Evolutionary conservation across 441 rosid genomes (phyloP).

Genomic region (Brassica hybrid): DNA sequence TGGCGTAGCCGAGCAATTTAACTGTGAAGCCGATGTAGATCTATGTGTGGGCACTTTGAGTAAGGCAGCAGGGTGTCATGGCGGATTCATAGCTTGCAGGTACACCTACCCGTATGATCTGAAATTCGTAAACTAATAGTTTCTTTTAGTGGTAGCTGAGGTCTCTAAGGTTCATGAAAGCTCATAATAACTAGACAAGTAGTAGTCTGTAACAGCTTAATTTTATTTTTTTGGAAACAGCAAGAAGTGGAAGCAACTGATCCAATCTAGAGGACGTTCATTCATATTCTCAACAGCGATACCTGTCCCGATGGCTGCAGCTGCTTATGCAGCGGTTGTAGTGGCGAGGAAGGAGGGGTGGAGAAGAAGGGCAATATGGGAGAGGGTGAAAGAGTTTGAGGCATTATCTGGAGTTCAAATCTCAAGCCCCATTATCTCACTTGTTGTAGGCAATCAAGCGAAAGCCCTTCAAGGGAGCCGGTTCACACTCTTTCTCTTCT

Average conservation of each 20-base stretch:
- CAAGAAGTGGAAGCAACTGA: constrained; percentile 88
- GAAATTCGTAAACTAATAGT: background rate
- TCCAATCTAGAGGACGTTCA: constrained; percentile 88
- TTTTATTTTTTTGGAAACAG: constrained; percentile 47
- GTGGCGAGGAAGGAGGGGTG: constrained; percentile 84
- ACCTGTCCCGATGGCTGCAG: constrained; percentile 85
- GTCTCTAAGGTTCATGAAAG: constrained; percentile 7
- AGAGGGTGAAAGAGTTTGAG: constrained; percentile 72
- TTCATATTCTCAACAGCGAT: constrained; percentile 91
- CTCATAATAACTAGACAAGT: background rate
- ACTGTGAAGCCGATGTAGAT: constrained; percentile 85
- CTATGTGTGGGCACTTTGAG: constrained; percentile 91
- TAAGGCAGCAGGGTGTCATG: constrained; percentile 98
- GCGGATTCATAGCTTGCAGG: constrained; percentile 98
- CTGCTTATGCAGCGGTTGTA: constrained; percentile 84
- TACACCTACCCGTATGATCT: constrained; percentile 31
- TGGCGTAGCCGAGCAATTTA: constrained; percentile 88
- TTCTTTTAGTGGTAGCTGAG: constrained; percentile 9
- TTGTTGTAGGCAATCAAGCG: constrained; percentile 85
- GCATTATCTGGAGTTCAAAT: constrained; percentile 73
- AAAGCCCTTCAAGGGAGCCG: constrained; percentile 86
- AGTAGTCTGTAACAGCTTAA: constrained; percentile 13
- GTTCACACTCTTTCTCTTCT: constrained; percentile 25
- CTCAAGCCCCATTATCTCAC: constrained; percentile 82
- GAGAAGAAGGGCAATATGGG: constrained; percentile 89